Conservation (phyloP, 2,329 filamentous ascomycete genomes). For the Cryphonectria nitschkei region DNA sequence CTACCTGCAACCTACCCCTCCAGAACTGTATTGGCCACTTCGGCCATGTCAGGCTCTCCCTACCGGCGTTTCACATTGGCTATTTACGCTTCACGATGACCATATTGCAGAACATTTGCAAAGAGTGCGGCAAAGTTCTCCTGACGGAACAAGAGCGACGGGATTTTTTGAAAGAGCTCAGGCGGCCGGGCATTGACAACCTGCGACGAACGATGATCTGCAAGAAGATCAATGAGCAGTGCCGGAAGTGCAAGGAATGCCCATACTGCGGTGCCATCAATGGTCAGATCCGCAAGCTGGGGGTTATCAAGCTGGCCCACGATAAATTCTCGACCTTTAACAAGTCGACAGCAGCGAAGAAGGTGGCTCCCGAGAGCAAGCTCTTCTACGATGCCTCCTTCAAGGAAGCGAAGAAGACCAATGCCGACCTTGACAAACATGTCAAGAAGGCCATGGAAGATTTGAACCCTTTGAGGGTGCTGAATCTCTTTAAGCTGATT, state of each 20-base stretch:
- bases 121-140: constrained; percentile 84
- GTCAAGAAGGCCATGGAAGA: constrained; percentile 92
- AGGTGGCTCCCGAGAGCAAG: constrained; percentile 81
- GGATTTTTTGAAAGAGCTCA: constrained; percentile 76
- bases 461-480: constrained; percentile 82
- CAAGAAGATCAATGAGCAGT: constrained; percentile 88
- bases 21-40: constrained; percentile 94
- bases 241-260: constrained; percentile 83
- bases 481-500: constrained; percentile 91
- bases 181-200: constrained; percentile 83
- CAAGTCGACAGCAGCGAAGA: constrained; percentile 83
- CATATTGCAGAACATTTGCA: constrained; percentile 95
- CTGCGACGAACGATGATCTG: constrained; percentile 80
- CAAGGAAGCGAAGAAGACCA: constrained; percentile 73
- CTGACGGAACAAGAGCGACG: constrained; percentile 80
- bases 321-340: constrained; percentile 91
- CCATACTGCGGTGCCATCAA: constrained; percentile 82
- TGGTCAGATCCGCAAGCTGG: constrained; percentile 88
- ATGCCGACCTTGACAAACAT: constrained; percentile 87
- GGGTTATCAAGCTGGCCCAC: constrained; percentile 91
- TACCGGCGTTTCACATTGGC: constrained; percentile 94
- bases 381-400: constrained; percentile 86
- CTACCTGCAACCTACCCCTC: constrained; percentile 81
- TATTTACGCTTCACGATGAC: constrained; percentile 93
- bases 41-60: constrained; percentile 85